Conservation (phyloP, 2,329 filamentous ascomycete genomes). For the Cryphonectria carpinicola region DNA sequence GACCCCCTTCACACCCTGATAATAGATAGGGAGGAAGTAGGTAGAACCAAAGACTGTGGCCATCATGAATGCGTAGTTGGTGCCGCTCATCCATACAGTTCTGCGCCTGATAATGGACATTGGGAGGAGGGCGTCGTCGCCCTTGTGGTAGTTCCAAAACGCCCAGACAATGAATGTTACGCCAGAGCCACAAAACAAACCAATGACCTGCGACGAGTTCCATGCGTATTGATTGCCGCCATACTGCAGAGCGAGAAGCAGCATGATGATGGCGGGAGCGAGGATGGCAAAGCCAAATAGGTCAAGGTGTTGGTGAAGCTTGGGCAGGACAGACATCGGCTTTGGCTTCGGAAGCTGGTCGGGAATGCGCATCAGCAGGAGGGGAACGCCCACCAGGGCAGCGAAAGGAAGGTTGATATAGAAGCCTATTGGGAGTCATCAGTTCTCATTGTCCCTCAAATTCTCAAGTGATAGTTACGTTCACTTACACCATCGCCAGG, state of each 20-base stretch:
- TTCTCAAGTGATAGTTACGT: neutral
- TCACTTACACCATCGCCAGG: conserved; percentile 50
- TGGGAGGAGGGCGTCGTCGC: conserved; percentile 36
- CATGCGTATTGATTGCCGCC: conserved; percentile 46
- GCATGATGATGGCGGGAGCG: conserved; percentile 45
- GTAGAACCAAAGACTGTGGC: conserved; percentile 31
- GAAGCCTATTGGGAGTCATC: conserved; percentile 39
- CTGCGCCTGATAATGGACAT: conserved; percentile 32
- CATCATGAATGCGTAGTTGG: conserved; percentile 33
- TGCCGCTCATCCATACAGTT: conserved; percentile 28
- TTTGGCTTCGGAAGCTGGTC: conserved; percentile 33
- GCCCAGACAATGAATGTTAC: conserved; percentile 41
- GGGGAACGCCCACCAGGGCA: conserved; percentile 38
- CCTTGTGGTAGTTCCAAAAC: conserved; percentile 45
- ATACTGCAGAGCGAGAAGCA: conserved; percentile 51
- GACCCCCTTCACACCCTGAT: conserved; percentile 41
- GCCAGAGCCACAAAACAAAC: conserved; percentile 44
- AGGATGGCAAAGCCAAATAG: conserved; percentile 48
- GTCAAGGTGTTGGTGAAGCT: conserved; percentile 38
- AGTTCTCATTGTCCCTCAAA: conserved; percentile 6
- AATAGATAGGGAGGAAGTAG: conserved; percentile 43
- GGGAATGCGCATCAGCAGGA: conserved; percentile 42
- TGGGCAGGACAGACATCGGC: neutral
- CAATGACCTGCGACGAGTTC: conserved; percentile 44
- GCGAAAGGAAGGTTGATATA: conserved; percentile 53